Evolutionary conservation across 768 basidiomycete species (phyloP), one percentile per base, ranked within the genome.

Genomic region (Rhodocollybia butyracea): DNA sequence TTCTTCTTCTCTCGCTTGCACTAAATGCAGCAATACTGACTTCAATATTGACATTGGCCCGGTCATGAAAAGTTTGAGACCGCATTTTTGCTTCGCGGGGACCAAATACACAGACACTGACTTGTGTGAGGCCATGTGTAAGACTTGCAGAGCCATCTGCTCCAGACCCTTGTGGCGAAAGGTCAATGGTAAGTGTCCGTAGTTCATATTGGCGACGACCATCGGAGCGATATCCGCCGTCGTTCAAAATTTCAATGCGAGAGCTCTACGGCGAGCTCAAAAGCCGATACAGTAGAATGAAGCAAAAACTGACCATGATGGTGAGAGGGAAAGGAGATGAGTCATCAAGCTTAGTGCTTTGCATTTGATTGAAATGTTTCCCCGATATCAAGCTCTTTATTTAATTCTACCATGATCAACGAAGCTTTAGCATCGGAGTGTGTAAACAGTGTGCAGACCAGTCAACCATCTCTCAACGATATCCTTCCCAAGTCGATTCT

Each of bases 171-270:
- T 86, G 83, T 40, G 85, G 80, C 3, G 85, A 77, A 46, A 97
- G 83, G 65, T 89, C 83, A 69, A 97, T 89, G 46, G 77, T 73
- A 57, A 95, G 80, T 57, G 86, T 84, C 48, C 96, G 86, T 30
- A 98, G 77, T 67, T 98, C 96, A 70, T 87, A 91, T 57, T 95
- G 94, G n/a, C 88, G 79, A 43, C 96, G 82, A 42, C 91, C 92
- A 69, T 98, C 96, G 26, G 93, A 93, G 58, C 96, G 90, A 64
- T 90, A 91, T 42, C 88, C 89, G 38, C 86, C 91, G 46, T 89
- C 85, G 67, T 92, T 92, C 57, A 93, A 79, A 24, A 91, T 86
- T 68, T 93, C 91, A 41, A 89, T 71, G 54, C 80, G 70, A 38
- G 79, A 81, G 52, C 70, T 76, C 79, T 80, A 57, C 41, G 51